These are phyloP conservation scores for Diaporthe sp. DNA, from an alignment of 2,329 filamentous ascomycete species.

Conservation along the genomic window DNA sequence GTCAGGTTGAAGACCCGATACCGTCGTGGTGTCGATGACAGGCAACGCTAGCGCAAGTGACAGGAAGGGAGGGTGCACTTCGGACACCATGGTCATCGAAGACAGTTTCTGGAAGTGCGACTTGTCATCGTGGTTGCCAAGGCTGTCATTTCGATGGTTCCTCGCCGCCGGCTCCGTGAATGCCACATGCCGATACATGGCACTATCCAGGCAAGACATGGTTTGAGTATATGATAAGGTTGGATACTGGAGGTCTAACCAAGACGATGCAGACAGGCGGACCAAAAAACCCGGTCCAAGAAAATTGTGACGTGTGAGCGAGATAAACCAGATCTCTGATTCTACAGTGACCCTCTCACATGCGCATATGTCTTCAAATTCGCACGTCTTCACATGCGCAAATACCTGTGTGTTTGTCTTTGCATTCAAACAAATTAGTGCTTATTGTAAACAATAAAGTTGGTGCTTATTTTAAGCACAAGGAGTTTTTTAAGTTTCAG, in stretches of 20 bases:
- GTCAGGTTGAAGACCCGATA: neutral
- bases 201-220: constrained; percentile 23
- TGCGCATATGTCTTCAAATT: neutral
- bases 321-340: neutral
- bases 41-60: constrained; percentile 11
- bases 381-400: neutral
- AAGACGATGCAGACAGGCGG: neutral
- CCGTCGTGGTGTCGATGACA: neutral
- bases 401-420: neutral
- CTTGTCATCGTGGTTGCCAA: neutral
- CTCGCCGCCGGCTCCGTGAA: neutral
- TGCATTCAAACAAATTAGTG: neutral
- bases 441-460: neutral
- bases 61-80: constrained; percentile 3
- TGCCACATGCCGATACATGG: constrained; percentile 18
- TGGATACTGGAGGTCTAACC: neutral
- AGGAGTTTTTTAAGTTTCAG: constrained; percentile 92
- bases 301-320: neutral
- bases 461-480: constrained; percentile 61
- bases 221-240: neutral
- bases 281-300: no score
- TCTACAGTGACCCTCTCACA: neutral
- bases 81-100: neutral
- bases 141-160: neutral
- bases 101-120: neutral